Evolutionary conservation across 495 filamentous ascomycete genomes (phyloP).

Genomic region (Saxispiralis lemnorum): DNA sequence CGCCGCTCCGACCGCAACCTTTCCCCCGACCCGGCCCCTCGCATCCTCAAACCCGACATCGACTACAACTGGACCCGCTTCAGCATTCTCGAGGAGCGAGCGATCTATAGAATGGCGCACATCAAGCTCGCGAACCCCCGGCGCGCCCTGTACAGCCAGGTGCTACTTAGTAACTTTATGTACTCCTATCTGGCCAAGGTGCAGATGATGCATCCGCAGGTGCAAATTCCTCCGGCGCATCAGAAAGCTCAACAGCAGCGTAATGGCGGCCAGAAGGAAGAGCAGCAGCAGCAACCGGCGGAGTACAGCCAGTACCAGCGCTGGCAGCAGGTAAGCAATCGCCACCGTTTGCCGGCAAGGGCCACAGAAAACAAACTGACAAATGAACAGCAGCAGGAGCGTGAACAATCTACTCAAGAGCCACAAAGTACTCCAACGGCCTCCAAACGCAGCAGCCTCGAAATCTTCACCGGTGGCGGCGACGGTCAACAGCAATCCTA

Average conservation of each 20-base stretch:
- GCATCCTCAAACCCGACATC: slow-evolving; percentile 59
- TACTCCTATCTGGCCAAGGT: slow-evolving; percentile 98
- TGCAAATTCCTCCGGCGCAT: slow-evolving; percentile 48
- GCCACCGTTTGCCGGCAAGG: background rate
- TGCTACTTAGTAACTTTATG: slow-evolving; percentile 98
- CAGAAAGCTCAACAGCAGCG: slow-evolving; percentile 43
- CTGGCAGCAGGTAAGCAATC: slow-evolving; percentile 42
- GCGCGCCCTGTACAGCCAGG: slow-evolving; percentile 81
- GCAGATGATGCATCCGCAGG: slow-evolving; percentile 90
- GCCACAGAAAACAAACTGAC: slow-evolving; percentile 8
- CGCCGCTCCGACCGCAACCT: slow-evolving; percentile 47
- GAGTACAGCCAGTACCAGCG: slow-evolving; percentile 45
- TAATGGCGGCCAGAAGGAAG: slow-evolving; percentile 43
- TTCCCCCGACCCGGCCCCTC: slow-evolving; percentile 59
- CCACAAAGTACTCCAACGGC: background rate
- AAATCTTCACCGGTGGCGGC: background rate
- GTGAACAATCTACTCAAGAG: background rate
- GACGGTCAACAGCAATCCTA: slow-evolving; percentile 2
- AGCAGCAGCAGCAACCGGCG: slow-evolving; percentile 36
- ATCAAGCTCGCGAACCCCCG: slow-evolving; percentile 96
- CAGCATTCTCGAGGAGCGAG: slow-evolving; percentile 84
- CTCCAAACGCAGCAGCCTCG: background rate
- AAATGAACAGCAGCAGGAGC: background rate
- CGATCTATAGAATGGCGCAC: slow-evolving; percentile 96
- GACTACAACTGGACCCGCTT: slow-evolving; percentile 95